These are phyloP conservation scores for Termitomyces heimii DNA, from an alignment of 768 basidiomycete species.

Conservation along the genomic window DNA sequence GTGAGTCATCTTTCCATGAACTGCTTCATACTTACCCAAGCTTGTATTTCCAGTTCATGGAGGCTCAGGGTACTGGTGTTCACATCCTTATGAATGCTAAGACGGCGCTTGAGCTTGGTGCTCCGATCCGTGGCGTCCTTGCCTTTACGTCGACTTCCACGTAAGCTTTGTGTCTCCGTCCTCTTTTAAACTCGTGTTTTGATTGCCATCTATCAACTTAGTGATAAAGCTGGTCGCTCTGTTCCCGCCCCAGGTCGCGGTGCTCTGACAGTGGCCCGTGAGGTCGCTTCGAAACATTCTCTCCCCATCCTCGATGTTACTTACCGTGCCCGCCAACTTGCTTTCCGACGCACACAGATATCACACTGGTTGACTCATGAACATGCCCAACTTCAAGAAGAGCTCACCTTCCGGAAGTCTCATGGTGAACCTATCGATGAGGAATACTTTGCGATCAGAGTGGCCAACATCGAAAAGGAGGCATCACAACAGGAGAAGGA, in stretches of 20 bases:
- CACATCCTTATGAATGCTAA: conserved; percentile 97
- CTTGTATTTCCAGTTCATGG: conserved; percentile 73
- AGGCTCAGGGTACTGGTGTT: conserved; percentile 93
- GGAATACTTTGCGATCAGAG: conserved; percentile 68
- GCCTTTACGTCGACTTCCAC: conserved; percentile 96
- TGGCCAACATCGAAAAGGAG: conserved; percentile 85
- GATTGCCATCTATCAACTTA: conserved; percentile 22
- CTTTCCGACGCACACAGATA: conserved; percentile 94
- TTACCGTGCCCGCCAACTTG: conserved; percentile 90
- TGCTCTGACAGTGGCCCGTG: conserved; percentile 82
- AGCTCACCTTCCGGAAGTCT: conserved; percentile 56
- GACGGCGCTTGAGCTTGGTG: conserved; percentile 92
- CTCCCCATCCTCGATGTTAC: conserved; percentile 76
- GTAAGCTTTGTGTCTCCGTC: conserved; percentile 37
- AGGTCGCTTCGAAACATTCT: conserved; percentile 74
- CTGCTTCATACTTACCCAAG: conserved; percentile 3
- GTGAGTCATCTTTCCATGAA: conserved; percentile 37
- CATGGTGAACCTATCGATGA: conserved; percentile 48
- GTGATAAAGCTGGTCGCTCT: conserved; percentile 97
- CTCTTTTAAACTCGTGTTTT: neutral
- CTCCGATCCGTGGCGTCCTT: conserved; percentile 88
- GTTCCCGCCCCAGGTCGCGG: conserved; percentile 96
- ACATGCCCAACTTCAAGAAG: conserved; percentile 76
- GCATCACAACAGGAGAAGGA: conserved; percentile 91
- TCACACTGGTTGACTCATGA: conserved; percentile 93